A percentile compares a stretch with the other conserved stretches of the same genome.
Conservation (phyloP, 352 stramenopile species). For the Phytophthora cactorum region DNA sequence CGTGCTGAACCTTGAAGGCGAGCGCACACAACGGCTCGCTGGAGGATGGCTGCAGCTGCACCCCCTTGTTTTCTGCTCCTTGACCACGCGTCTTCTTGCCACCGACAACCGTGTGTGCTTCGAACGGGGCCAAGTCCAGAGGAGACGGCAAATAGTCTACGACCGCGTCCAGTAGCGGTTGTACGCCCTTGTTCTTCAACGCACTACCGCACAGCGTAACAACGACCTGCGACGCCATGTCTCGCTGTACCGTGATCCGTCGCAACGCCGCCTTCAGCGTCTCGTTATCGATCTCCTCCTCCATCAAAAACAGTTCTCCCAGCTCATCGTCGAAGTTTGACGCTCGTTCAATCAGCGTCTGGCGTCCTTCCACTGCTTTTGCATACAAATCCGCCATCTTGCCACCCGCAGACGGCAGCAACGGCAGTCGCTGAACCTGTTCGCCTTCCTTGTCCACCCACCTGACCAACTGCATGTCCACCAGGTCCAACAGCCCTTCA, state of each 20-base stretch:
- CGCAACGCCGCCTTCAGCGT: constrained; percentile 64
- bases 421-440: constrained; percentile 55
- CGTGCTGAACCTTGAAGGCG: constrained; percentile 84
- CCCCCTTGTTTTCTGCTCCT: constrained; percentile 23
- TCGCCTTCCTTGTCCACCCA: constrained; percentile 69
- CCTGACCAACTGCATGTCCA: constrained; percentile 72
- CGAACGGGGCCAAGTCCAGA: constrained; percentile 82
- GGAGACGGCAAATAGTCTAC: constrained; percentile 97
- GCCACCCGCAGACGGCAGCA: constrained; percentile 45
- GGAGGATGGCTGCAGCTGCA: constrained; percentile 44
- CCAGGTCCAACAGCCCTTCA: constrained; percentile 69
- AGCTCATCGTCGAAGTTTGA: constrained; percentile 80
- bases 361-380: constrained; percentile 44
- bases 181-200: constrained; percentile 92
- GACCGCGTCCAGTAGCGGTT: constrained; percentile 98
- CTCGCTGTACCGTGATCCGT: constrained; percentile 61
- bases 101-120: constrained; percentile 48
- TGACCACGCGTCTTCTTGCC: constrained; percentile 43
- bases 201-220: constrained; percentile 71
- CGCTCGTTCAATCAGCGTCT: constrained; percentile 67
- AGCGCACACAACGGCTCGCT: constrained; percentile 63
- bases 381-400: constrained; percentile 65
- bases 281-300: constrained; percentile 59
- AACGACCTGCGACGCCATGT: constrained; percentile 48
- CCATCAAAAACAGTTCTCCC: constrained; percentile 76